phyloP scores from a whole-genome alignment of 805 yeast genomes.

The Schwanniomyces vanrijiae region DNA sequence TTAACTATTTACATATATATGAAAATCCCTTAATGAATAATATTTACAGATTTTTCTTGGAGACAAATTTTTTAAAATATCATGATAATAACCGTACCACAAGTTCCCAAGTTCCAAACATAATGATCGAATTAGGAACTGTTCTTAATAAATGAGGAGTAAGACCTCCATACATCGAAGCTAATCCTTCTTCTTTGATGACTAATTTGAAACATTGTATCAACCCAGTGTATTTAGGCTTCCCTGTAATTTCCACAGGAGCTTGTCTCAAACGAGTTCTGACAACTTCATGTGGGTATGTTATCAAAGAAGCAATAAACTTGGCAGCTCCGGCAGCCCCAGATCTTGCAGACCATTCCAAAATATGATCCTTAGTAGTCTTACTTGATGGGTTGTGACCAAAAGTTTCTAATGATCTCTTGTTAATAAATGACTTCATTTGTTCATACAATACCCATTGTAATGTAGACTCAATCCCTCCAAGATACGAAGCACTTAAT shows the following conservation, averaged over 20 bases:
- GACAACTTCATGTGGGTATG: conserved; percentile 97
- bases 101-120: conserved; percentile 99
- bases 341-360: conserved; percentile 93
- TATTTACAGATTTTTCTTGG: neutral
- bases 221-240: conserved; percentile 85
- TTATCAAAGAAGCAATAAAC: conserved; percentile 84
- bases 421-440: conserved; percentile 71
- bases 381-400: conserved; percentile 27
- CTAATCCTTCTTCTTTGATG: conserved; percentile 89
- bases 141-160: conserved; percentile 97
- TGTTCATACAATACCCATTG: conserved; percentile 98
- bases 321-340: conserved; percentile 98
- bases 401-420: conserved; percentile 42
- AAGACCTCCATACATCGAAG: conserved; percentile 93
- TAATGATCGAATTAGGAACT: conserved; percentile 95
- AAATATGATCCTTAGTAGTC: conserved; percentile 58
- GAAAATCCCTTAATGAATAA: neutral
- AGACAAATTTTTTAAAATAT: neutral
- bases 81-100: conserved; percentile 37
- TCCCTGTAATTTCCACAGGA: conserved; percentile 71
- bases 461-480: conserved; percentile 87
- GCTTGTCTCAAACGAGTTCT: conserved; percentile 95
- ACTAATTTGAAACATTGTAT: conserved; percentile 82
- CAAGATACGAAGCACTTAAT: conserved; percentile 90
- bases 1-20: conserved; percentile 2